Conservation (phyloP, 768 basidiomycete genomes). For the Boletus eberwhitei region DNA sequence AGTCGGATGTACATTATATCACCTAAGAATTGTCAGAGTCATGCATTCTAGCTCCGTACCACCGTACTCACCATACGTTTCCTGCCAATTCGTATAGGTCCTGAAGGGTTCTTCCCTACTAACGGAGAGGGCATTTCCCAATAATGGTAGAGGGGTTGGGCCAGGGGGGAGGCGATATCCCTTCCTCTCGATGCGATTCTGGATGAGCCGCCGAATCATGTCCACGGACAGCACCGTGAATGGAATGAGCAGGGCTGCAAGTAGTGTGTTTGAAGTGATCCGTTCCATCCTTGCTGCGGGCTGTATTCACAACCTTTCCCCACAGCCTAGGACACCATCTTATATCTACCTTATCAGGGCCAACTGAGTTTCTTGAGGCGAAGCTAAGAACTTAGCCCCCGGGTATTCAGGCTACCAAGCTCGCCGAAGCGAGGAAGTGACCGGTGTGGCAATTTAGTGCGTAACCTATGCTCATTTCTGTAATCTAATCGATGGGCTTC, state of each 20-base stretch:
- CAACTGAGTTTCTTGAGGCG: no score
- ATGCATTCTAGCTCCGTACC: background rate
- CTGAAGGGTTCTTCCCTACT: constrained; percentile 11
- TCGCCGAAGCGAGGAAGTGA: background rate
- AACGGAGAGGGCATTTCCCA: constrained; percentile 20
- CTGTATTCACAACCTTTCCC: background rate
- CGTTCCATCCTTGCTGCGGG: constrained; percentile 5
- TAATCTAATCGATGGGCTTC: background rate
- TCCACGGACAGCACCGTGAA: background rate
- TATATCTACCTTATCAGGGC: constrained; percentile 4
- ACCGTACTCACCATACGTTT: constrained; percentile 13
- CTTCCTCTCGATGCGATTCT: constrained; percentile 5
- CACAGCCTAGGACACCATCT: background rate
- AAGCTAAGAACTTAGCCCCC: no score
- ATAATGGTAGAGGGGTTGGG: constrained; percentile 16
- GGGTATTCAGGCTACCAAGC: no score
- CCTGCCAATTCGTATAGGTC: constrained; percentile 19
- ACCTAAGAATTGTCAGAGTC: constrained; percentile 25
- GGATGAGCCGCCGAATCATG: constrained; percentile 2
- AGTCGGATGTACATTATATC: constrained; percentile 47
- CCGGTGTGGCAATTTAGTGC: background rate
- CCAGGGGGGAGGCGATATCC: constrained; percentile 20
- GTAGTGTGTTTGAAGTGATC: constrained; percentile 1
- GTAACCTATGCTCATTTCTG: background rate
- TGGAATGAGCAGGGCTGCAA: constrained; percentile 6